Evolutionary conservation across 441 rosid genomes (phyloP), one percentile per base, ranked within the genome.

Genomic region (Populus hybrid): DNA sequence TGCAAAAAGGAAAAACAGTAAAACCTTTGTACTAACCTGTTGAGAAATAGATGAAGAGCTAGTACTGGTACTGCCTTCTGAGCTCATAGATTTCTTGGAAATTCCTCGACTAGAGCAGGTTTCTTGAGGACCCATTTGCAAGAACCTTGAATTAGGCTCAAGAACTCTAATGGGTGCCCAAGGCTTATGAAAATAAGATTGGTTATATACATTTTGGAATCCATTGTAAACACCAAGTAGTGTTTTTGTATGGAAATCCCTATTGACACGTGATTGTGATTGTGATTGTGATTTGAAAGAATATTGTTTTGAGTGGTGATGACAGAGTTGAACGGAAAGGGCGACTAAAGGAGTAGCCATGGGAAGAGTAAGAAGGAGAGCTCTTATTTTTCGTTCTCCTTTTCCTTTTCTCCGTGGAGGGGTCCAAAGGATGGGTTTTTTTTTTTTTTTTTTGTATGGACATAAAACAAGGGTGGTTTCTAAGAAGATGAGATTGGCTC

Each of bases 291-390:
- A 74, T 65, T 42, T 80, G 80, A 65, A 70, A 86, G 59, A 57
- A 32, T 35, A 66, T 78, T 63, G 65, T 14, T 72, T 78, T 3
- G 78, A 72, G 54, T 34, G 20, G 18, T 0, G 57, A 30, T 40
- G 83, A 26, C 21, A 35, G 57, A 76, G 74, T 20, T 91, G 77
- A 1, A 30, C 3, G 0, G 34, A 26, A 24, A 73, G 75, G 78
- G 87, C 70, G 23, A 84, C 75, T 61, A 81, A 74, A 70, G 77
- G 85, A 69, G 82, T 66, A 38, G 93, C 90, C 95, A 90, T 91
- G 69, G 85, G 23, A 54, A 38, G 74, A 73, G 36, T 76, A 75
- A 5, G 35, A 67, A 67, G 18, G 20, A 28, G 70, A 24, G 30
- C 26, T 67, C 18, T 6, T 23, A n/a, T 64, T 64, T 64, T n/a